Percentiles rank a stretch among this genome's conserved stretches.
These are phyloP conservation scores for Xerocomus minutiporus DNA, from an alignment of 1,284 basidiomycete species.

Conservation along the genomic window DNA sequence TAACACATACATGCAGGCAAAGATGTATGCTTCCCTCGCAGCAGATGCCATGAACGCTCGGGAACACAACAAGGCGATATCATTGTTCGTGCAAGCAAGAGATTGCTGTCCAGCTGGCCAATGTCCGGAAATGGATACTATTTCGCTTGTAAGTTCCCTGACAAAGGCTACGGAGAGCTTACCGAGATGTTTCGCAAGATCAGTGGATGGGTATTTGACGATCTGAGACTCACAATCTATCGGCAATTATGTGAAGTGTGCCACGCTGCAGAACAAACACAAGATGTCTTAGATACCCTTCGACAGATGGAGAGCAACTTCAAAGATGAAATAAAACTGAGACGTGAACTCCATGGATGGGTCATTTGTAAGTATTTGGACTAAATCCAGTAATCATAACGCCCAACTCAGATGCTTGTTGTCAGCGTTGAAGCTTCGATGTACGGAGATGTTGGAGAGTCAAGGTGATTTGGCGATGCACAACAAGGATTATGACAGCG, in stretches of 20 bases:
- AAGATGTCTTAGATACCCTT: conserved; percentile 4
- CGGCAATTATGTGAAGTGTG: conserved; percentile 13
- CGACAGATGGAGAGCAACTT: conserved; percentile 8
- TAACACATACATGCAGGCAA: conserved; percentile 11
- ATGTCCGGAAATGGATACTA: conserved; percentile 1
- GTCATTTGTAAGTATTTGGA: conserved; percentile 8
- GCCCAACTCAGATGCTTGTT: not conserved
- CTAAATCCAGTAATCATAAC: not conserved
- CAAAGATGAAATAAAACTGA: conserved; percentile 9
- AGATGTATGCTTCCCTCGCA: conserved; percentile 13
- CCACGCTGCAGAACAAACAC: not conserved
- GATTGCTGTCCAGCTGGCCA: conserved; percentile 10
- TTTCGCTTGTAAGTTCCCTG: conserved; percentile 15
- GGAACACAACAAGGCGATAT: conserved; percentile 1
- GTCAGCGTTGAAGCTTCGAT: conserved; percentile 17
- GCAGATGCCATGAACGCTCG: conserved; percentile 1
- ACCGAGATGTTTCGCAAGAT: conserved; percentile 8
- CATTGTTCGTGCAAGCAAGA: conserved; percentile 6
- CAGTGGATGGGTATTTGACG: conserved; percentile 20
- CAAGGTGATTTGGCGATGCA: conserved; percentile 14
- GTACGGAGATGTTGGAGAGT: not conserved
- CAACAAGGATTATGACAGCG: conserved; percentile 2
- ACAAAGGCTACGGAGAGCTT: not conserved
- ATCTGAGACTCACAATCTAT: conserved; percentile 10
- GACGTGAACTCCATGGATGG: conserved; percentile 9